Percentiles rank a stretch among this genome's conserved stretches.
phyloP scores from a whole-genome alignment of 768 basidiomycete species.

The Podaxis sp. region DNA sequence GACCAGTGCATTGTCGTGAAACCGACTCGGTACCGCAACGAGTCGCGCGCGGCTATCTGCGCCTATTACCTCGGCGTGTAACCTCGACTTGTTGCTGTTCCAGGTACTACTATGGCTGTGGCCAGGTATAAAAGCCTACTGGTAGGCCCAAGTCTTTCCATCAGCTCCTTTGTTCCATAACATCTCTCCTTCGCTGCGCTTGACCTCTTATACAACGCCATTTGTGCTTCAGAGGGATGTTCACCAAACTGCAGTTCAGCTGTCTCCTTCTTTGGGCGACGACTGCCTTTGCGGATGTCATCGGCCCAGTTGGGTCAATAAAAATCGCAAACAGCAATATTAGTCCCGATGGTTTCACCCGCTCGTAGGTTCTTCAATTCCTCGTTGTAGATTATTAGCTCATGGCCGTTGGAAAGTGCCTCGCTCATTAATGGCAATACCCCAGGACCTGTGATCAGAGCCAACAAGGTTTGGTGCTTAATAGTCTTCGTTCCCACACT shows the following conservation, averaged over 20 bases:
- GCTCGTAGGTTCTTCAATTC: constrained; percentile 13
- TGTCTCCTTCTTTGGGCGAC: neutral
- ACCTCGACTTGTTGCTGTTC: neutral
- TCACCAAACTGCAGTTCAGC: neutral
- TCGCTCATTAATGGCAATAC: constrained; percentile 10
- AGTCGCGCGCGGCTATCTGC: neutral
- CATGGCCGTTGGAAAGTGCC: constrained; percentile 2
- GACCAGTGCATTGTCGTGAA: neutral
- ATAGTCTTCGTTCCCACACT: no score
- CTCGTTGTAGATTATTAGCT: neutral
- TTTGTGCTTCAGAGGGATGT: neutral
- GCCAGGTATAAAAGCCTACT: neutral
- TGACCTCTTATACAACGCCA: neutral
- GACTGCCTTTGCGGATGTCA: neutral
- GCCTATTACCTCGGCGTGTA: neutral
- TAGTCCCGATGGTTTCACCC: constrained; percentile 15
- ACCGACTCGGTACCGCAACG: neutral
- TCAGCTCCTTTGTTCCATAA: neutral
- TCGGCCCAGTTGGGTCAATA: constrained; percentile 9
- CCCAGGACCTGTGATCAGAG: constrained; percentile 19
- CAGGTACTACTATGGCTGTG: neutral
- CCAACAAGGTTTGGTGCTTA: constrained; percentile 11
- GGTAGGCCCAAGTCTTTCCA: no score
- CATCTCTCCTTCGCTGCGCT: neutral
- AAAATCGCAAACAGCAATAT: constrained; percentile 10